These are phyloP conservation scores for Beauveria australis DNA, from an alignment of 2,329 filamentous ascomycete species.

Conservation along the genomic window DNA sequence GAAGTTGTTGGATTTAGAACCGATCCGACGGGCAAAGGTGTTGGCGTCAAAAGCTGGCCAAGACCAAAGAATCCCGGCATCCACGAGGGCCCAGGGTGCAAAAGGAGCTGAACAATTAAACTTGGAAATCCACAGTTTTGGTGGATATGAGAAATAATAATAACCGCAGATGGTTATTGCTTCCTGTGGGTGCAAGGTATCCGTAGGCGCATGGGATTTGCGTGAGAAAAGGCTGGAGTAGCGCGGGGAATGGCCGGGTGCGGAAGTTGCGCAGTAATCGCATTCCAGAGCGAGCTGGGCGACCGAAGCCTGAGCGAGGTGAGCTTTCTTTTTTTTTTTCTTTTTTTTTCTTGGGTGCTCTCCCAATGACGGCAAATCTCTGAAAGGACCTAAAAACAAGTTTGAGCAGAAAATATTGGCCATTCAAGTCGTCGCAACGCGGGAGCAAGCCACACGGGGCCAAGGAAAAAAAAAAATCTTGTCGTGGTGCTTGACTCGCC, in stretches of 20 bases:
- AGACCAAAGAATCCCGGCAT: background rate
- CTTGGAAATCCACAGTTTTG: background rate
- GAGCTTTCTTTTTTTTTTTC: too few relatives aligned
- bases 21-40: background rate
- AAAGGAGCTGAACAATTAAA: background rate
- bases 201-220: background rate
- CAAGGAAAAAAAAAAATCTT: background rate
- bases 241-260: background rate
- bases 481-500: background rate
- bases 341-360: too few relatives aligned
- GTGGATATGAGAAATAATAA: background rate
- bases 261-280: background rate
- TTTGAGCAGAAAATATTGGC: background rate
- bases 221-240: background rate
- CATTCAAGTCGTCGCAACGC: background rate
- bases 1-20: background rate
- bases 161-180: background rate
- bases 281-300: background rate
- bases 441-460: background rate
- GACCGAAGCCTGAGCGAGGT: background rate
- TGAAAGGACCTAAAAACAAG: background rate
- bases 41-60: background rate
- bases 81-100: background rate
- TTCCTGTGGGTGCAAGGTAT: background rate
- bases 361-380: background rate